A percentile compares a stretch with the other conserved stretches of the same genome.
Conservation (phyloP, 2,329 filamentous ascomycete species). For the Cladophialophora psammophila region DNA sequence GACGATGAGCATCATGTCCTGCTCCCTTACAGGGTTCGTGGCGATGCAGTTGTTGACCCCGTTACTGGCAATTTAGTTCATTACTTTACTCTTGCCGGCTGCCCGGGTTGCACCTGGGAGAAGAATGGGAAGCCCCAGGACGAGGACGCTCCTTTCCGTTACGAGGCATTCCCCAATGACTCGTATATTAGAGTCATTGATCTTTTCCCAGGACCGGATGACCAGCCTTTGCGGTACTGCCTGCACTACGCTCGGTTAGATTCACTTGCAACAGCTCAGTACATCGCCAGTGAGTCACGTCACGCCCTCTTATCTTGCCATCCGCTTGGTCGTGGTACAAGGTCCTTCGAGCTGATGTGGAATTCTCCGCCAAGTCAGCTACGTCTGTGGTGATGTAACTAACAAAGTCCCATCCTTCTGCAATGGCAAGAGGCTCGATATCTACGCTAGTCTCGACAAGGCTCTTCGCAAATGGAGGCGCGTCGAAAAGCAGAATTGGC, state of each 20-base stretch:
- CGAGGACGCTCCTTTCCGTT: not conserved
- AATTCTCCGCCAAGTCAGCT: not conserved
- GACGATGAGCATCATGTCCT: not conserved
- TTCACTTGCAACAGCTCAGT: not conserved
- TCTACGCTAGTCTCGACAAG: not conserved
- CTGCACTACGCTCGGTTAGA: not conserved
- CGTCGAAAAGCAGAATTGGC: not conserved
- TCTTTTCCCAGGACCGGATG: not conserved
- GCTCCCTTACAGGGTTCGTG: not conserved
- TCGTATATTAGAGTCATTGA: slow-evolving; percentile 3
- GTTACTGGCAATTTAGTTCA: not conserved
- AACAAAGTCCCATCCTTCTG: not conserved
- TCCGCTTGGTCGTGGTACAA: not conserved
- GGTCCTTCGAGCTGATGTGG: not conserved
- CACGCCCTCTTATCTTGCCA: not conserved
- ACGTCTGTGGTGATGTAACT: not conserved
- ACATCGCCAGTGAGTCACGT: not conserved
- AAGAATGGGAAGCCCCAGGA: not conserved
- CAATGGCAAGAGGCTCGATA: slow-evolving; percentile 5
- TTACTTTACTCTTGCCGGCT: not conserved
- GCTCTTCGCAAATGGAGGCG: slow-evolving; percentile 7
- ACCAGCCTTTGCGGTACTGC: not conserved
- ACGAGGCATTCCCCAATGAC: not conserved
- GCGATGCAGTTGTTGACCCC: not conserved
- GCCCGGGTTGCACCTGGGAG: not conserved